These are phyloP conservation scores for Ehretia macrophylla DNA, from an alignment of 257 asterid genomes.

Conservation along the genomic window DNA sequence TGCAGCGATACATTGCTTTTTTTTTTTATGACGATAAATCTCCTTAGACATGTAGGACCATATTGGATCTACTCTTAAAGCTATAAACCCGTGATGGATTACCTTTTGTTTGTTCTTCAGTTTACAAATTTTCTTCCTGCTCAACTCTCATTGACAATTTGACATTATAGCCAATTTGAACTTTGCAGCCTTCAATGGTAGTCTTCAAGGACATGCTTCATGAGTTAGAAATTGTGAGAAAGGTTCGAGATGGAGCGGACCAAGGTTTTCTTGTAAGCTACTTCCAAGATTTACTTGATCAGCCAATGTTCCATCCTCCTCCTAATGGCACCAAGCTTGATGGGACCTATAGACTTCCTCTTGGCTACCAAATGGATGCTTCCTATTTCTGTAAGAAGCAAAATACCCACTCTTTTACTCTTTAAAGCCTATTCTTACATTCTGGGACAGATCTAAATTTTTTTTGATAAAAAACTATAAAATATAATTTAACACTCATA, in stretches of 20 bases:
- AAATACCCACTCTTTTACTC: neutral
- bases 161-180: neutral
- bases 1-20: no score
- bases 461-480: no score
- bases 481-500: no score
- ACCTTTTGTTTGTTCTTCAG: no score
- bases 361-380: constrained; percentile 88
- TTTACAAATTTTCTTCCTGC: no score
- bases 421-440: no score
- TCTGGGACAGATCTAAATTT: no score
- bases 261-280: constrained; percentile 69
- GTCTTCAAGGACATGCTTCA: constrained; percentile 71
- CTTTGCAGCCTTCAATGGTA: constrained; percentile 55
- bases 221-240: constrained; percentile 41
- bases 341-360: constrained; percentile 63
- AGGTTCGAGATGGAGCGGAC: constrained; percentile 77
- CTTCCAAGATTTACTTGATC: constrained; percentile 56
- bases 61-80: no score
- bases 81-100: no score
- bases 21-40: no score
- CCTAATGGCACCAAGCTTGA: constrained; percentile 54
- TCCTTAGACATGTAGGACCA: no score
- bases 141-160: neutral
- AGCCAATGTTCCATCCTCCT: constrained; percentile 60
- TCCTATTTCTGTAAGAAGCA: constrained; percentile 65